Evolutionary conservation across 331 rosid species (phyloP).

Genomic region (Cydonia oblonga): DNA sequence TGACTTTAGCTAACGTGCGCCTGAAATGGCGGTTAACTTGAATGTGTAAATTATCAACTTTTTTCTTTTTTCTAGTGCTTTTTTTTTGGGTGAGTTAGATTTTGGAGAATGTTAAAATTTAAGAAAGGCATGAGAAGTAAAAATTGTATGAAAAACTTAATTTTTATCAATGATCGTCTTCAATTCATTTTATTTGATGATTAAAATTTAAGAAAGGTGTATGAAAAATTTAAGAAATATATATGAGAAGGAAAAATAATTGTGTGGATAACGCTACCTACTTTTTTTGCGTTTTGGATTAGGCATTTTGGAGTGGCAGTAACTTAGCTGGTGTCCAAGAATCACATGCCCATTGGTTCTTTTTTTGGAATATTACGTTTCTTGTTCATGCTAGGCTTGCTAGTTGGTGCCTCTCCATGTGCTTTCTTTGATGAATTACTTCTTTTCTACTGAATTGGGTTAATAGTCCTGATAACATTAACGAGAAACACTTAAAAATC

Average conservation of each 20-base stretch:
- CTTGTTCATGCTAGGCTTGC: conserved; percentile 7
- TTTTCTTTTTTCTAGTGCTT: not conserved
- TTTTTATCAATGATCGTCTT: too few species aligned
- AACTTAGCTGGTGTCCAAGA: conserved; percentile 17
- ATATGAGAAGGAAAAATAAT: too few species aligned
- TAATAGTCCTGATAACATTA: not conserved
- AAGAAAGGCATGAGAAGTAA: too few species aligned
- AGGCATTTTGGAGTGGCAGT: conserved; percentile 14
- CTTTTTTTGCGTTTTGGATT: conserved; percentile 31
- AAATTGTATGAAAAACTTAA: too few species aligned
- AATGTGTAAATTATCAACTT: not conserved
- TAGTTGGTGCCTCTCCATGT: not conserved
- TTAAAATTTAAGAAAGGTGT: too few species aligned
- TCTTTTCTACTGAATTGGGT: too few species aligned
- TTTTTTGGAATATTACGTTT: conserved; percentile 20
- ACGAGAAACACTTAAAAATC: not conserved
- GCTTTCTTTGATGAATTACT: conserved; percentile 4
- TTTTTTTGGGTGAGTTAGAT: not conserved
- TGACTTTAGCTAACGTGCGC: conserved; percentile 5
- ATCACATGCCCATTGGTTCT: conserved; percentile 30
- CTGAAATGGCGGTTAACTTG: not conserved
- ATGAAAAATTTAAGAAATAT: too few species aligned
- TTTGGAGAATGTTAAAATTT: too few species aligned
- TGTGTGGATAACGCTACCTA: too few species aligned
- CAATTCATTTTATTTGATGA: too few species aligned